Evolutionary conservation across 176 grass and related monocot species (phyloP), one percentile per base, ranked within the genome.

Genomic region (Panicum miliaceum): DNA sequence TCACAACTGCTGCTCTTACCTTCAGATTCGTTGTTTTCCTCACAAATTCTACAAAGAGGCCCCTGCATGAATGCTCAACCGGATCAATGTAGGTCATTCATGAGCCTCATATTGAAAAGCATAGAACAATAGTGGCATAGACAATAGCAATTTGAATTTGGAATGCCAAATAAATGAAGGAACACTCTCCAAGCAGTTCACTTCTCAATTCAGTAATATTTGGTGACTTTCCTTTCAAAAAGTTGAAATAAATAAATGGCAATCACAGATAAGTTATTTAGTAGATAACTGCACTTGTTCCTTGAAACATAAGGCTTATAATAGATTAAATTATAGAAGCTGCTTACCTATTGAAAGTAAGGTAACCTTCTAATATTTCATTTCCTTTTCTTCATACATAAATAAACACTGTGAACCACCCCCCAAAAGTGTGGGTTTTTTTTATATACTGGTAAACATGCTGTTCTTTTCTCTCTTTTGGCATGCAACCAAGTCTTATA

Each of bases 11-110:
- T 86, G 75, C 50, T 77, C 82, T 91, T 83, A 56, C 46, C 56
- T 91, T 90, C 87, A 81, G 80, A 65, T 79, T 86, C 82, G 59
- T 68, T 86, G 74, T 68, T 92, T 81, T 90, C 93, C 54, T 89
- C 89, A 4, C 88, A 89, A 85, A 98, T 84, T 79, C 87, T 95
- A 80, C 83, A 86, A 69, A 98, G 89, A 87, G 93, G 96, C 16
- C 93, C 96, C 93, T 98, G 87, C 81, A 97, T 81, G 71, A 81
- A 59, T 78, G 40, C 18, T 85, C 53, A 79, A 75, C 61, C 6
- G 22, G 54, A 68, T 83, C 59, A 82, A 69, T 75, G 16, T 80
- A 80, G 15, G 82, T 37, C 61, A 54, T 77, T 83, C 71, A 86
- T 64, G 13, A 50, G 15, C 47, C 65, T 83, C 57, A 66, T 41